Evolutionary conservation across 169 alveolate species (phyloP), one percentile per base, ranked within the genome.

Genomic region (Cryptosporidium felis): DNA sequence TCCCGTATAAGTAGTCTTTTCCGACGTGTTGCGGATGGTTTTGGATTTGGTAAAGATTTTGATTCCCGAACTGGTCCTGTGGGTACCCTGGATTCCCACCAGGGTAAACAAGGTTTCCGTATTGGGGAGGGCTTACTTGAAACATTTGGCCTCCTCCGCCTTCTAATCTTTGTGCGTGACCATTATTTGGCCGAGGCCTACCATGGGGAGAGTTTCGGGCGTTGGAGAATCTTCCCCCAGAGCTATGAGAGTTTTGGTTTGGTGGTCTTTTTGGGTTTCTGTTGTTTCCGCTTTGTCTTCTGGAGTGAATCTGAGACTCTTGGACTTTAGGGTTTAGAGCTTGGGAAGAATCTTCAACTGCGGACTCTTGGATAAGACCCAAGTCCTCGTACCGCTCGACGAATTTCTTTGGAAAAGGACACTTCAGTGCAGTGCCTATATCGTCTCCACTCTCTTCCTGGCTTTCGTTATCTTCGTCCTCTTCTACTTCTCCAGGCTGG

Each of bases 381-480:
- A 65, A 45, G 9, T 65, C 49, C 6, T 65, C 81, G 16, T 65
- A 65, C 42, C 28, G 45, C 49, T 65, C 81, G 10, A 44, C 62
- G 16, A 65, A 65, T 18, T 46, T 65, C 18, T 30, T 44, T 6
- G 16, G 12, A 30, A 32, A 23, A 65, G 30, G 34, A n/a, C 36
- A 61, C 28, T 28, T 46, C 21, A 45, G 3, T 12, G 9, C 41
- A 65, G 18, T 34, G 18, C 62, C 38, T 14, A 65, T 65, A 30
- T 41, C 66, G 12, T 79, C 89, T 12, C 58, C 67, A 41, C 81
- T 67, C 5, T 45, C 89, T 3, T 21, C 49, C 60, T 36, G 63
- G 14, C 60, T 51, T 21, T 58, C 67, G n/a, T 63, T 30, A n/a
- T 56, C 80, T 4, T 80, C 61, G 5, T 58, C 62, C 2, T 65